A percentile compares a stretch with the other conserved stretches of the same genome.
phyloP scores from a whole-genome alignment of 2,329 filamentous ascomycete genomes.

The Aspergillus pseudotamarii region DNA sequence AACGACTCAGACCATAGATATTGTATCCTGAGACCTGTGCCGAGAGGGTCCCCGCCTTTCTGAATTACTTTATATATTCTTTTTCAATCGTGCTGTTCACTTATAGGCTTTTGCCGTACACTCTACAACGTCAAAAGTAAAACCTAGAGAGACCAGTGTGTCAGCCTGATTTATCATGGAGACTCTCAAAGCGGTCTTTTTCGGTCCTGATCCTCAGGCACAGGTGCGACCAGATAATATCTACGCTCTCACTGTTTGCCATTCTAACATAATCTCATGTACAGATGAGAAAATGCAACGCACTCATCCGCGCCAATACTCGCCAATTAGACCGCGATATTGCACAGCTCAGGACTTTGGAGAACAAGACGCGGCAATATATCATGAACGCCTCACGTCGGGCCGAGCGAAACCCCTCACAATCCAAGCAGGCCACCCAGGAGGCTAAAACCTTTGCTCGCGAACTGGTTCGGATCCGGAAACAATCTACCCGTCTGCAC shows the following conservation, averaged over 20 bases:
- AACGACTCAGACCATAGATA: neutral
- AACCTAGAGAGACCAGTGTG: neutral
- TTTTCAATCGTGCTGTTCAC: neutral
- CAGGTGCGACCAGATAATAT: conserved; percentile 63
- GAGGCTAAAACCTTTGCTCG: conserved; percentile 87
- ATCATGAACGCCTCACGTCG: conserved; percentile 83
- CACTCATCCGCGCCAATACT: conserved; percentile 83
- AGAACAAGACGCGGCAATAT: conserved; percentile 80
- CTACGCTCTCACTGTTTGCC: neutral
- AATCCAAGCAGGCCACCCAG: conserved; percentile 74
- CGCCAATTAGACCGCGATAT: conserved; percentile 96
- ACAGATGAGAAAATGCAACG: conserved; percentile 93
- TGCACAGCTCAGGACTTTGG: conserved; percentile 72
- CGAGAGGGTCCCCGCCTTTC: neutral
- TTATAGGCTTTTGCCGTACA: neutral
- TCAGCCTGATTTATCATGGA: conserved; percentile 66
- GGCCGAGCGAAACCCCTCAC: conserved; percentile 76
- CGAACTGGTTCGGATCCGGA: conserved; percentile 82
- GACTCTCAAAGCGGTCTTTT: conserved; percentile 81
- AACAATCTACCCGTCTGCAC: conserved; percentile 71
- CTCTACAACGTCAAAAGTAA: neutral
- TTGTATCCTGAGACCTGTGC: neutral
- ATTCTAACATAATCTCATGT: conserved; percentile 16
- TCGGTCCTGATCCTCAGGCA: conserved; percentile 87
- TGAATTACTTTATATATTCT: neutral